Evolutionary conservation across 2,329 filamentous ascomycete species (phyloP).

Genomic region (Diplodia mutila): DNA sequence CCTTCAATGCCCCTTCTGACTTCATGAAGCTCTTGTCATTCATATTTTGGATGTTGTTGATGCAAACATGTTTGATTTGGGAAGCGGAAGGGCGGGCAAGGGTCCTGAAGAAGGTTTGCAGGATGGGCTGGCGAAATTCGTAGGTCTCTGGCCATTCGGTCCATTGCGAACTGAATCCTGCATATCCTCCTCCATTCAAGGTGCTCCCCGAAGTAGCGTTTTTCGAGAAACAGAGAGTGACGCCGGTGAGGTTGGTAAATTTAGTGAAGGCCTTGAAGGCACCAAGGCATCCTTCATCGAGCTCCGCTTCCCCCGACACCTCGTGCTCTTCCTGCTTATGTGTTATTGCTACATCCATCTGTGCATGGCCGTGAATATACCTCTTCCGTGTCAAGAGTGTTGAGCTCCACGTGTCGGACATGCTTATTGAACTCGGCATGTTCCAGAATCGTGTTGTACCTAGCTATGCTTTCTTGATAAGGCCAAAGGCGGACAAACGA

Average conservation of each 20-base stretch:
- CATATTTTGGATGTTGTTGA: conserved; percentile 1
- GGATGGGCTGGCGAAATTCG: background rate
- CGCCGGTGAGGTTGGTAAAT: background rate
- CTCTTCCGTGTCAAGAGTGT: background rate
- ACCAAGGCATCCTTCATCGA: background rate
- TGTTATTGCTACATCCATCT: background rate
- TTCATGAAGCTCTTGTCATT: background rate
- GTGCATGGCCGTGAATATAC: background rate
- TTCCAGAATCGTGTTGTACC: background rate
- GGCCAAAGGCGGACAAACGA: background rate
- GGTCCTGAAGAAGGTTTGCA: background rate
- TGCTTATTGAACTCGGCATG: background rate
- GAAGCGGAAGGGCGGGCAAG: background rate
- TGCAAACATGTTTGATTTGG: background rate
- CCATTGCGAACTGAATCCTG: background rate
- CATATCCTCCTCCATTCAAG: too few species aligned
- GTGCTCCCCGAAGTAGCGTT: background rate
- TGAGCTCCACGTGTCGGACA: background rate
- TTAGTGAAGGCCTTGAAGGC: background rate
- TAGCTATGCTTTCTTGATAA: background rate
- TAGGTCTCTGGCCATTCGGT: background rate
- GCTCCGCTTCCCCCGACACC: background rate
- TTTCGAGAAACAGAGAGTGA: background rate
- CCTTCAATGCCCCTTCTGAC: background rate
- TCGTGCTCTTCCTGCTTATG: background rate